These are phyloP conservation scores for Mycena epipterygia DNA, from an alignment of 768 basidiomycete species.

Conservation along the genomic window DNA sequence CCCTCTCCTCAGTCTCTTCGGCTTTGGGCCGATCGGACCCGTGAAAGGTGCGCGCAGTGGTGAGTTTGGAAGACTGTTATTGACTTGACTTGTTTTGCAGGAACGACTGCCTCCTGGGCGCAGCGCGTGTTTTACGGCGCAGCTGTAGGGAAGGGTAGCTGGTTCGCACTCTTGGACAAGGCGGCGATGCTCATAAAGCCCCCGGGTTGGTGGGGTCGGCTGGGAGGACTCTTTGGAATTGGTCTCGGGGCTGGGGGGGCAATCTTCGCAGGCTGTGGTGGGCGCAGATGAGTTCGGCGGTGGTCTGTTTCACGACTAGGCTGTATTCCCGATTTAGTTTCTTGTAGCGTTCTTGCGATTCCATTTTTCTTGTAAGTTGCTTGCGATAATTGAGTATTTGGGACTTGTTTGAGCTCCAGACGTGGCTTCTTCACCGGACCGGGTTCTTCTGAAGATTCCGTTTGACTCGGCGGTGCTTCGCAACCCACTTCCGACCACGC, in stretches of 20 bases:
- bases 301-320: too few species aligned
- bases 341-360: too few species aligned
- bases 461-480: too few species aligned
- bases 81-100: constrained; percentile 36
- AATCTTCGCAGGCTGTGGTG: background rate
- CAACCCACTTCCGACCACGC: too few species aligned
- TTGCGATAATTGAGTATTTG: too few species aligned
- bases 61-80: background rate
- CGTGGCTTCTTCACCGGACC: too few species aligned
- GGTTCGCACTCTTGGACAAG: constrained; percentile 42
- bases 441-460: too few species aligned
- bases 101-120: constrained; percentile 51
- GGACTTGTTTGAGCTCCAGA: too few species aligned
- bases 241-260: background rate
- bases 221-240: constrained; percentile 9
- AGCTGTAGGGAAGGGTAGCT: constrained; percentile 47
- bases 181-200: constrained; percentile 13
- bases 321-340: too few species aligned
- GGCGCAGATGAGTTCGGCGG: background rate
- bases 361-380: too few species aligned
- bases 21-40: constrained; percentile 51
- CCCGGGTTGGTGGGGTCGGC: constrained; percentile 5
- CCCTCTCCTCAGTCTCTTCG: constrained; percentile 48
- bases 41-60: constrained; percentile 43
- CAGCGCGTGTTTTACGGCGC: constrained; percentile 52